Percentiles rank a stretch among this genome's conserved stretches.
Evolutionary conservation across 345 rosid species (phyloP).

Genomic region (Brassica juncea): DNA sequence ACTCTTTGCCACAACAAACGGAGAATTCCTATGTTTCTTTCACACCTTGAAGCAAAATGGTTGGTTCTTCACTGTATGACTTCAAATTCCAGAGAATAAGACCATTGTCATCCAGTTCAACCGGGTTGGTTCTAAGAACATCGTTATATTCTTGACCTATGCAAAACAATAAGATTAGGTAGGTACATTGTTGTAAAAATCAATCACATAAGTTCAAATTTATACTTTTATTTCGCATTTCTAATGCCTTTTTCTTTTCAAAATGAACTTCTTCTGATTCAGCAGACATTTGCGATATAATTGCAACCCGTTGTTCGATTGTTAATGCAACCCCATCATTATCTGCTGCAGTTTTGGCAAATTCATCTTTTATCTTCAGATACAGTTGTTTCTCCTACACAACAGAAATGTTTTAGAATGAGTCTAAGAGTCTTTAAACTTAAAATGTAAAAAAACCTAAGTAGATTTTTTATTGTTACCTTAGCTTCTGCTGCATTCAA

Average conservation of each 20-base stretch:
- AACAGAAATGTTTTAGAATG: conserved; percentile 1
- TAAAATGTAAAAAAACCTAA: neutral
- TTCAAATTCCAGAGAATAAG: conserved; percentile 67
- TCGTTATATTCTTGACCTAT: conserved; percentile 56
- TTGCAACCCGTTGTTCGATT: conserved; percentile 49
- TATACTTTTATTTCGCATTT: conserved; percentile 46
- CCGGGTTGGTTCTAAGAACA: conserved; percentile 68
- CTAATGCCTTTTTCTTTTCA: conserved; percentile 50
- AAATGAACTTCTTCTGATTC: conserved; percentile 54
- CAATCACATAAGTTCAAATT: conserved; percentile 6
- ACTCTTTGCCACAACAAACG: neutral
- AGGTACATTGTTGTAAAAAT: neutral
- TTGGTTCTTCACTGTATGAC: conserved; percentile 41
- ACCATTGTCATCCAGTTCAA: conserved; percentile 55
- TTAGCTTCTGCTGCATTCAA: conserved; percentile 57
- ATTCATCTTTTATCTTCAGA: conserved; percentile 56
- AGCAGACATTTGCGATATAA: conserved; percentile 51
- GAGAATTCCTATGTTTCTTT: conserved; percentile 2
- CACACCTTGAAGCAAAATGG: conserved; percentile 76
- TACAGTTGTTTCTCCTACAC: conserved; percentile 61
- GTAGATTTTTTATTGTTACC: conserved; percentile 42
- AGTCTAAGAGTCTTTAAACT: neutral
- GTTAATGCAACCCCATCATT: conserved; percentile 53
- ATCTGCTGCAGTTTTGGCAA: conserved; percentile 54
- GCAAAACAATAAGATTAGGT: conserved; percentile 16